These are phyloP conservation scores for Diaporthe nobilis DNA, from an alignment of 2,329 filamentous ascomycete genomes.

Conservation along the genomic window DNA sequence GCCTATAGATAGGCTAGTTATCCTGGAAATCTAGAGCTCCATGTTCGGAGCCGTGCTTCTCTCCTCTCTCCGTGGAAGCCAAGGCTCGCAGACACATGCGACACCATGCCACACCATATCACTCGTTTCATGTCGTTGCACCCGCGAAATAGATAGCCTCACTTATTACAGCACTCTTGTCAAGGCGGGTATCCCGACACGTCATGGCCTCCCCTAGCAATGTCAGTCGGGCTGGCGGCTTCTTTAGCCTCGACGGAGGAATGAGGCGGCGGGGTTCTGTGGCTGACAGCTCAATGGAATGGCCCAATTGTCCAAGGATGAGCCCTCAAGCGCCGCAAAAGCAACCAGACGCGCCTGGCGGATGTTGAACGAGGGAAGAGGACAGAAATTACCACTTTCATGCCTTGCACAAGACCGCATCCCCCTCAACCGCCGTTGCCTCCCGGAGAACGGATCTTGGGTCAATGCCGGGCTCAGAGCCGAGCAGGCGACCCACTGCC, in stretches of 20 bases:
- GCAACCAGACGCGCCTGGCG: conserved; percentile 4
- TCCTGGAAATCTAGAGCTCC: neutral
- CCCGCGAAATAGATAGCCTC: conserved; percentile 6
- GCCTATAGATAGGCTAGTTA: neutral
- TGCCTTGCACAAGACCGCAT: conserved; percentile 2
- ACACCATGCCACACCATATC: conserved; percentile 12
- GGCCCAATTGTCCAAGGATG: neutral
- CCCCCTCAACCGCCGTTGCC: neutral
- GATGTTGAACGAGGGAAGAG: neutral
- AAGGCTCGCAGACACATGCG: neutral
- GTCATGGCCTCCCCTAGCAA: neutral
- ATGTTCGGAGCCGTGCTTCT: neutral
- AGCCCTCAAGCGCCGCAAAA: conserved; percentile 20
- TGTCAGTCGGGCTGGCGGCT: neutral
- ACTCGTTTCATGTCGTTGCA: conserved; percentile 28
- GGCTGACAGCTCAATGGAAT: conserved; percentile 4
- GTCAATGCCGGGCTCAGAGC: conserved; percentile 25
- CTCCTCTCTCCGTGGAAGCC: conserved; percentile 6
- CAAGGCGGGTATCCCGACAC: neutral
- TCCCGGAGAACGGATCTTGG: conserved; percentile 1
- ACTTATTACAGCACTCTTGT: neutral
- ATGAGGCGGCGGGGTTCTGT: conserved; percentile 17
- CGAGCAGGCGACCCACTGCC: conserved; percentile 5
- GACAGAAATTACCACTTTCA: neutral
- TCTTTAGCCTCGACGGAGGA: neutral